Base-by-base conservation (phyloP, 2,329 filamentous ascomycete genomes). In the Nemania abortiva region DNA sequence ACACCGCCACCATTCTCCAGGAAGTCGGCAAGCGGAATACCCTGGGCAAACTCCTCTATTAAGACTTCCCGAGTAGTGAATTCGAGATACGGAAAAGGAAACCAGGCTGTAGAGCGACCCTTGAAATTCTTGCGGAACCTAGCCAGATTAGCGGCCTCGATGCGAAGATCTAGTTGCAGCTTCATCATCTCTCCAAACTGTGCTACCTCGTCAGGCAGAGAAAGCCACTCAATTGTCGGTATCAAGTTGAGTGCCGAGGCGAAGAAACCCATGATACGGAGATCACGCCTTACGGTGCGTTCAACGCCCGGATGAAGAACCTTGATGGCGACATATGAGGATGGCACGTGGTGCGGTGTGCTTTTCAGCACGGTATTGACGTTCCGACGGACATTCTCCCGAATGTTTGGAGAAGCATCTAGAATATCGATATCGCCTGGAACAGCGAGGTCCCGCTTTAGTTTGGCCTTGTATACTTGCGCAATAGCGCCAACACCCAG, bases 101-200 rank as follows among this genome's bases (percentile, higher is more conserved):
- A 99, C 90, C 93, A 97, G n/a, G 94, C 95, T 0, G 95, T 98
- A 1, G 92, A 92, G 53, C 96, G 89, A 67, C 94, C 88, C 75
- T 91, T 92, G 85, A 99, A 99, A 78, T 98, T 93, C 75, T 91
- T 91, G 61, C 96, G 90, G 84, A 99, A 98, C 15, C 91, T 89
- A 24, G 91, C 90, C 2, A 99, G 84, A 76, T 99, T 99, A 45
- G 95, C 92, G 1, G 94, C 92, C 80, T 99, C 96, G 69, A 98
- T 98, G 61, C 96, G 91, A 42, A 99, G 86, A 80, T 99, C 96
- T 2, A 99, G 86, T 79, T 99, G 96, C n/a, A 98, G 84, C 76
- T 91, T 91, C 96, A 99, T 99, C 96, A 99, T 99, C 78, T 97
- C 92, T 27, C 95, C 95, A 77, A 99, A 99, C 77, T 98, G 94